Base-by-base conservation (phyloP, 192 early-diverging fungal species). In the Blastocladiella britannica region DNA sequence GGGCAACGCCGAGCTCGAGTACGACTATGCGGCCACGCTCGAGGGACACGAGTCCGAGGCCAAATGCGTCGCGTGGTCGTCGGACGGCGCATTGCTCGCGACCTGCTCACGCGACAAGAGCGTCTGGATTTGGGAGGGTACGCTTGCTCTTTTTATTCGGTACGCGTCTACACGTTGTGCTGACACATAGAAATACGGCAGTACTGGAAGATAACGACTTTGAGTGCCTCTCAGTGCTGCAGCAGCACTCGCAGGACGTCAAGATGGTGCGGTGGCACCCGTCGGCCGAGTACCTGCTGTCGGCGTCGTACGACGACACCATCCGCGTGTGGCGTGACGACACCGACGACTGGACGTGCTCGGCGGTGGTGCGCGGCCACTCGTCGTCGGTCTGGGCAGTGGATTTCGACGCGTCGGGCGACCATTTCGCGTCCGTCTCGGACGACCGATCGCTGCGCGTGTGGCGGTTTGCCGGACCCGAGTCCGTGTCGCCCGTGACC, bases 11-110 rank as follows among this genome's bases (percentile, higher is more conserved):
- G 26, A 23, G 26, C 24, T 53, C 60, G 82, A 81, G 23, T 90
- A 81, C 65, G 91, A 93, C 65, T 92, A 85, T 59, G 76, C 90
- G 1, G 91, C 93, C 1, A 92, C 89, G 15, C 66, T 97, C 51
- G 93, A 97, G 65, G 93, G 93, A 31, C 93, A 97, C 67, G 93
- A 97, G 70, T 95, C 95, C 68, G 93, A 97, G 69, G 89, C 88
- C 37, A 97, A 97, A 68, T 76, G 79, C 29, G 86, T 95, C 29
- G 73, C 85, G 9, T 97, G 90, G 91, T 83, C 84, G 9, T 66
- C 78, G 25, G 75, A 79, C 0, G 91, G 88, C 9, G 67, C 80
- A 4, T 72, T 97, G 25, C 65, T 97, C 31, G 87, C 94, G 9
- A 97, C 94, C 4, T 95, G 94, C 62, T 83, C 85, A 26, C 71